phyloP scores from a whole-genome alignment of 2,329 filamentous ascomycete genomes.

The Talaromyces verruculosus region DNA sequence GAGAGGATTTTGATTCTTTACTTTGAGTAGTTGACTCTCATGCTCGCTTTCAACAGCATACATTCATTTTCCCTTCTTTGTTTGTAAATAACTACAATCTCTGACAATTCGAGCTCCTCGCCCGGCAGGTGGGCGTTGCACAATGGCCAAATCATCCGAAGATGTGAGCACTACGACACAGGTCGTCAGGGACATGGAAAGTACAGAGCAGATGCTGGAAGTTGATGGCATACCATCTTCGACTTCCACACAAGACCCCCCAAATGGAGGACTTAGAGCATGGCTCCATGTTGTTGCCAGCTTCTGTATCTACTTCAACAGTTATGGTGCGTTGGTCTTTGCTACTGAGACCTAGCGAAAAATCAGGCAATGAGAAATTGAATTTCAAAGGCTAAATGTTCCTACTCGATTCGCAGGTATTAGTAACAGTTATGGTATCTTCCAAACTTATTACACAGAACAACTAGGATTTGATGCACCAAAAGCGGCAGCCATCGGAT shows the following conservation, averaged over 20 bases:
- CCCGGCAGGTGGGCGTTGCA: not conserved
- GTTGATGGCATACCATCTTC: not conserved
- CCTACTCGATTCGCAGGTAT: conserved; percentile 21
- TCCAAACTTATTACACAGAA: conserved; percentile 29
- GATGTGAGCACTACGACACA: not conserved
- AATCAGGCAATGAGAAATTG: not conserved
- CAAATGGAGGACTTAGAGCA: conserved; percentile 26
- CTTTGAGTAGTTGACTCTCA: not conserved
- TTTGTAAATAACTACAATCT: not conserved
- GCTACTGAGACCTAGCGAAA: not conserved
- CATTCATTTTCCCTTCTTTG: not conserved
- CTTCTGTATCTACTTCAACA: conserved; percentile 28
- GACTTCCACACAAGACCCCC: not conserved
- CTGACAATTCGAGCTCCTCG: not conserved
- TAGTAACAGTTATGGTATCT: conserved; percentile 27
- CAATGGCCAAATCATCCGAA: not conserved
- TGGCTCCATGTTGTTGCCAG: conserved; percentile 26
- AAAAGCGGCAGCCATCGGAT: conserved; percentile 41
- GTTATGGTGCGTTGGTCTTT: conserved; percentile 17
- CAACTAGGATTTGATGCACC: conserved; percentile 23
- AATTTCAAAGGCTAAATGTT: conserved; percentile 3
- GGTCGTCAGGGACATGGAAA: not conserved
- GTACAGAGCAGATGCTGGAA: conserved; percentile 1
- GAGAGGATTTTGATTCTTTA: not conserved
- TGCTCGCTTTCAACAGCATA: not conserved